These are phyloP conservation scores for Colletotrichum siamense DNA, from an alignment of 2,329 filamentous ascomycete genomes.

Conservation along the genomic window DNA sequence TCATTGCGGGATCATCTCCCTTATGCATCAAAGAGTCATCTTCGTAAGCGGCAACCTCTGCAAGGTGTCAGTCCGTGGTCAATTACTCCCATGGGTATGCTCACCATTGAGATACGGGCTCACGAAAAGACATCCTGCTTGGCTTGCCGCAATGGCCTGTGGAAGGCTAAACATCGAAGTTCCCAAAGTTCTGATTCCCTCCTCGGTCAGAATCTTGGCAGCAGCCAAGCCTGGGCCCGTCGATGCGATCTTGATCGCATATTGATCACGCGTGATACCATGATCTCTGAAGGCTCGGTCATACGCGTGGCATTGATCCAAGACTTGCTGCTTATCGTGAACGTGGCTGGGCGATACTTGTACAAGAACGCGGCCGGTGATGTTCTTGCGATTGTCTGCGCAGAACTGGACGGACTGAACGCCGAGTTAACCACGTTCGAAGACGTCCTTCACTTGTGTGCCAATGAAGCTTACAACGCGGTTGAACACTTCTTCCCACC, in stretches of 20 bases:
- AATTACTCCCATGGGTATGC: background rate
- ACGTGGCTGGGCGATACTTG: background rate
- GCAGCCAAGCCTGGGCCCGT: background rate
- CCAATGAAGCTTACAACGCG: background rate
- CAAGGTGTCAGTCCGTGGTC: background rate
- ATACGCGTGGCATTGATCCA: background rate
- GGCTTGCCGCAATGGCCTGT: background rate
- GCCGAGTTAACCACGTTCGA: background rate
- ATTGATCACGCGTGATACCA: background rate
- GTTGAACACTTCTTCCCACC: background rate
- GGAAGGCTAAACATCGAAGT: background rate
- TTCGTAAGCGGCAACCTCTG: background rate
- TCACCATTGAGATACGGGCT: background rate
- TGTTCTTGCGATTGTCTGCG: background rate
- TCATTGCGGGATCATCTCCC: background rate
- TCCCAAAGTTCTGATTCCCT: background rate
- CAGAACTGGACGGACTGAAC: background rate
- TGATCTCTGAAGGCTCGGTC: background rate
- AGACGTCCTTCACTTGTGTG: background rate
- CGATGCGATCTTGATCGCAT: background rate
- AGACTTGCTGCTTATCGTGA: background rate
- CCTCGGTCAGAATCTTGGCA: background rate
- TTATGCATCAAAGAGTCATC: background rate
- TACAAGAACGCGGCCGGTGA: background rate
- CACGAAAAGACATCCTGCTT: background rate